Evolutionary conservation across 2,329 filamentous ascomycete species (phyloP), one percentile per base, ranked within the genome.

Genomic region (Botryotinia narcissicola): DNA sequence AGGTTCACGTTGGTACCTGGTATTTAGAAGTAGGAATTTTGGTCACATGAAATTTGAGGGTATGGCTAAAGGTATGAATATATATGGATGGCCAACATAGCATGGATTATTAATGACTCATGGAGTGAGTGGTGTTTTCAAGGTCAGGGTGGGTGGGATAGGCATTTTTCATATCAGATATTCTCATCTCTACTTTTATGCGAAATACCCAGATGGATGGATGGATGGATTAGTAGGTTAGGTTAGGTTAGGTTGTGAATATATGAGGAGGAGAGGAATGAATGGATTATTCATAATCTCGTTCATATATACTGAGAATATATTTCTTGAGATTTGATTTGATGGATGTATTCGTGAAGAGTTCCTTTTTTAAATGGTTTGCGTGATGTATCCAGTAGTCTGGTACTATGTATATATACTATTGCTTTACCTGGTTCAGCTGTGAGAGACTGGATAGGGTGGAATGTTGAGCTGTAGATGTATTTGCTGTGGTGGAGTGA

Each of bases 91-190:
- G 25, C 42, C 48, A 68, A 48, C 37, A 57, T n/a, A 68, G 66
- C 35, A 68, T 68, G 66, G 48, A 68, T 42, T 68, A 42, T 68
- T 68, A 68, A 68, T 57, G 66, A 42, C 25, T 68, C 48, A 68
- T 68, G 25, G 20, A 54, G 25, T 20, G 48, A 42, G 48, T 12
- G 48, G 66, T 68, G 48, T 68, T 57, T 57, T 42, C 9, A 57
- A 57, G 66, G 48, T 14, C 20, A 42, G 14, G 66, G 66, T 37
- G 37, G 48, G 66, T 25, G 25, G 66, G 18, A 57, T 68, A 42
- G 48, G 48, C 66, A 57, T 68, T 68, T 68, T 68, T 68, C 35
- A 57, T 68, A 68, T 42, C 35, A 68, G 66, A 57, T 42, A 42
- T 54, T 18, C 25, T 68, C 66, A 68, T 68, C 66, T 68, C 64